Percentiles rank a stretch among this genome's conserved stretches.
These are phyloP conservation scores for Pyrenophora graminea DNA, from an alignment of 2,329 filamentous ascomycete species.

Conservation along the genomic window DNA sequence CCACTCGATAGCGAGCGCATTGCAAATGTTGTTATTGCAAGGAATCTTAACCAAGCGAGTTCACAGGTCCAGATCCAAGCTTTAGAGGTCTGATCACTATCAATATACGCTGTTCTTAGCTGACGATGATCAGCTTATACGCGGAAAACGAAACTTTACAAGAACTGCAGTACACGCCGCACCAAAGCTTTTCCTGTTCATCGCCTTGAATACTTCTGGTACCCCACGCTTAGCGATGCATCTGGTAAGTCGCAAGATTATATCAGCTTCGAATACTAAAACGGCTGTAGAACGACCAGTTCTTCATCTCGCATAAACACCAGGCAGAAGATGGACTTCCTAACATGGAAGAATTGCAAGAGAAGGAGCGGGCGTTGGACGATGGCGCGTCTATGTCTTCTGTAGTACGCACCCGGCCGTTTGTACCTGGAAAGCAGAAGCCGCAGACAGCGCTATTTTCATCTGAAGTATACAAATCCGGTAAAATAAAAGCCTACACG, in stretches of 20 bases:
- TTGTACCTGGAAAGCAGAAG: slow-evolving; percentile 18
- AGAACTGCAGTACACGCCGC: slow-evolving; percentile 73
- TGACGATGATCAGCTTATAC: slow-evolving; percentile 66
- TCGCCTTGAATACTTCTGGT: slow-evolving; percentile 66
- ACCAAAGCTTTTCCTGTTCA: slow-evolving; percentile 77
- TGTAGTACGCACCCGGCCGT: slow-evolving; percentile 41
- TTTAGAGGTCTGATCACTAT: slow-evolving; percentile 55
- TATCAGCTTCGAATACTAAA: slow-evolving; percentile 47
- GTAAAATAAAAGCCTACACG: neutral
- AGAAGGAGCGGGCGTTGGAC: slow-evolving; percentile 24
- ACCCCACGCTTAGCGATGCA: slow-evolving; percentile 48
- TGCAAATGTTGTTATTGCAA: slow-evolving; percentile 81
- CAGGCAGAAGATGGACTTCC: slow-evolving; percentile 71
- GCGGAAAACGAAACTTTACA: slow-evolving; percentile 76
- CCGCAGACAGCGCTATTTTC: slow-evolving; percentile 45
- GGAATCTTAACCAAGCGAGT: slow-evolving; percentile 75
- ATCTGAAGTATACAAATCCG: slow-evolving; percentile 48
- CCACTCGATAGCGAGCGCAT: slow-evolving; percentile 61
- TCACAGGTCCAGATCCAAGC: slow-evolving; percentile 81
- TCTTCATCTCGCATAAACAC: slow-evolving; percentile 89
- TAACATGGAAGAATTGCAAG: slow-evolving; percentile 67
- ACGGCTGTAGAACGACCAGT: slow-evolving; percentile 74
- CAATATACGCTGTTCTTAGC: neutral
- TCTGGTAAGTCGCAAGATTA: slow-evolving; percentile 36
- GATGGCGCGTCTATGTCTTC: slow-evolving; percentile 44